Evolutionary conservation across 2,329 filamentous ascomycete genomes (phyloP), one percentile per base, ranked within the genome.

Genomic region (Colletotrichum cordylinicola): DNA sequence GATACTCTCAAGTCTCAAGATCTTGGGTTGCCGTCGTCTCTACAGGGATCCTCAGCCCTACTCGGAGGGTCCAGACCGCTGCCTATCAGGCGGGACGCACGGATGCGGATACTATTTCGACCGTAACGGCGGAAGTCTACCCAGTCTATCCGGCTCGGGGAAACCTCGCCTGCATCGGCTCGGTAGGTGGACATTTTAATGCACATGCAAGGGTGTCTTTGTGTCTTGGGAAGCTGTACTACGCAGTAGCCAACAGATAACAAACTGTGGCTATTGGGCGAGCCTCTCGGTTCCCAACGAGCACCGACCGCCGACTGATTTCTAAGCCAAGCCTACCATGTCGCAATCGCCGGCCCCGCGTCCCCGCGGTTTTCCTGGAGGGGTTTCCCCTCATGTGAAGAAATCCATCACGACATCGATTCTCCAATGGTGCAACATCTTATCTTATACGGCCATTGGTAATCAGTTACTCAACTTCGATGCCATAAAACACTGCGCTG

Each of bases 391-490:
- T 66, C 37, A 13, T n/a, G 27, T 48, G 58, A 43, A 61, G 61
- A 15, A 27, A 60, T 66, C 13, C 43, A 74, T 72, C 72, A 74
- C 72, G 72, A 72, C 67, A 74, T 71, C 21, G 37, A 24, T 21
- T 24, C 18, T 48, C 35, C 35, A 29, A 72, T 72, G 48, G 29
- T 72, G 72, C 60, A 48, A 72, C 48, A 35, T 24, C 21, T 43
- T 12, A 31, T 21, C 13, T 52, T 24, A 24, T n/a, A 9, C 4
- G 2, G 5, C 9, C 5, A 72, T 75, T 72, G 72, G 61, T 75
- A 75, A 75, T 72, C 72, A 60, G 6, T 21, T 12, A 21, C n/a
- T 16, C 15, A 37, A n/a, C 16, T 7, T 43, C 16, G 35, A 15
- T 21, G 4, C 9, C 37, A 35, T 67, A 64, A 74, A 74, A 52